Conservation (phyloP, 768 basidiomycete genomes). For the Panellus pusillus region DNA sequence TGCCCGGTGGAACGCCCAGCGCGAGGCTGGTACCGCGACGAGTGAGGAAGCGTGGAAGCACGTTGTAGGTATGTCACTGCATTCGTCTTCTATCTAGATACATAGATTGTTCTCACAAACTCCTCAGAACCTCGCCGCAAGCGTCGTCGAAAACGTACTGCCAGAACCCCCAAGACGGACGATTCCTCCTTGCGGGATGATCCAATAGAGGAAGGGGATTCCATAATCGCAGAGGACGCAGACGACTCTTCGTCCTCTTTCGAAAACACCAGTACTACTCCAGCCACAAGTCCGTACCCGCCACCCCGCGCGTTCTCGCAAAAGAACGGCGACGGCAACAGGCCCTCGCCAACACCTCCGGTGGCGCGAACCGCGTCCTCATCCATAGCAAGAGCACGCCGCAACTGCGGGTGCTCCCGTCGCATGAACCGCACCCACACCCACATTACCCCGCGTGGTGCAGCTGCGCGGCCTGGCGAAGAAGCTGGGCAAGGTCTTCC, state of each 20-base stretch:
- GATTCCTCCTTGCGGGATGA: conserved; percentile 11
- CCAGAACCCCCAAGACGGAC: conserved; percentile 17
- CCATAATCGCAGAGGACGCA: conserved; percentile 20
- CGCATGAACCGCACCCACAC: conserved; percentile 18
- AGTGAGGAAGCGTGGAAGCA: conserved; percentile 35
- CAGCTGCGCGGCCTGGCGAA: conserved; percentile 22
- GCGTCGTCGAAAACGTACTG: conserved; percentile 38
- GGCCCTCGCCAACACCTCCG: conserved; percentile 10
- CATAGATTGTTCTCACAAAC: no score
- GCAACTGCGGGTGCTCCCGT: conserved; percentile 20
- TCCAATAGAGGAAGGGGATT: conserved; percentile 14
- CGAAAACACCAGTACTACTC: conserved; percentile 21
- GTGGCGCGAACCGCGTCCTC: conserved; percentile 11
- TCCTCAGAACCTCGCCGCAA: conserved; percentile 33
- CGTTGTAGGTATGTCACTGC: conserved; percentile 39
- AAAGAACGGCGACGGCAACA: conserved; percentile 19
- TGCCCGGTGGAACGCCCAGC: conserved; percentile 53
- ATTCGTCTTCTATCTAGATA: conserved; percentile 16
- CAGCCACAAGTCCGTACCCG: conserved; percentile 20
- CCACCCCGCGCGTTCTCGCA: conserved; percentile 17
- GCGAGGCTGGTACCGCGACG: conserved; percentile 31
- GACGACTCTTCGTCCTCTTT: conserved; percentile 29
- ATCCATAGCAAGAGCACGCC: conserved; percentile 22
- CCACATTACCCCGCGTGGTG: conserved; percentile 22
- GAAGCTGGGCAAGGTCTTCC: conserved; percentile 25